Base-by-base conservation (phyloP, 345 rosid genomes). In the Syzygium jambos region DNA sequence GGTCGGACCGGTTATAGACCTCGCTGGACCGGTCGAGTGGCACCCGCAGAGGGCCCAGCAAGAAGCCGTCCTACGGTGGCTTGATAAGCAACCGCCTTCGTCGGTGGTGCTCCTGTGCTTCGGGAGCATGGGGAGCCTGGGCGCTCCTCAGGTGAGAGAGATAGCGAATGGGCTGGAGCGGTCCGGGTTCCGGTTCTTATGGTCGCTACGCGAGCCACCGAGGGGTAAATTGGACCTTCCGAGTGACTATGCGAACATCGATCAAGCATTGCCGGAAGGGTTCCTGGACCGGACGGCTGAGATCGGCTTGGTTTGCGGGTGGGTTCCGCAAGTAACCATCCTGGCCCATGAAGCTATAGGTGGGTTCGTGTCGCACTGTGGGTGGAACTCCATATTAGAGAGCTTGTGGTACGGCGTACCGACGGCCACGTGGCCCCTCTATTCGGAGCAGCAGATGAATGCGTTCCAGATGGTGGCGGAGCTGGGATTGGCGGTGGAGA, bases 71-170 rank as follows among this genome's bases (percentile, higher is more conserved):
- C 43, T 88, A 77, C 27, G 30, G 51, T 91, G 93, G 93, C 89
- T 91, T 3, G 91, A 91, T 59, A 38, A 86, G 43, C 93, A 90
- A 55, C 91, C 93, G 7, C 57, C 73, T 2, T 86, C 88, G 7
- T 88, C 91, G 10, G 91, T 91, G 7, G 89, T 88, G 80, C 86
- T 91, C 85, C 49, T 88, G 59, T 91, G 93, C 87, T 91, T 90
- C 30, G 92, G 92, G 27, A 91, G 91, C 84, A 85, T 83, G 89
- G 92, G 90, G 49, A 89, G 89, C 73, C 68, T 90, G 53, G 84
- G 52, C 51, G 63, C 41, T 30, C 63, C 61, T 41, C 92, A 89
- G 49, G 30, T 77, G 30, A 77, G n/a, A 51, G 89, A 90, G 83
- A 90, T 89, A 38, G 92, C 89, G 10, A 7, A 7, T 34, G 92